phyloP scores from a whole-genome alignment of 306 rosid species.

The Sophora flavescens region DNA sequence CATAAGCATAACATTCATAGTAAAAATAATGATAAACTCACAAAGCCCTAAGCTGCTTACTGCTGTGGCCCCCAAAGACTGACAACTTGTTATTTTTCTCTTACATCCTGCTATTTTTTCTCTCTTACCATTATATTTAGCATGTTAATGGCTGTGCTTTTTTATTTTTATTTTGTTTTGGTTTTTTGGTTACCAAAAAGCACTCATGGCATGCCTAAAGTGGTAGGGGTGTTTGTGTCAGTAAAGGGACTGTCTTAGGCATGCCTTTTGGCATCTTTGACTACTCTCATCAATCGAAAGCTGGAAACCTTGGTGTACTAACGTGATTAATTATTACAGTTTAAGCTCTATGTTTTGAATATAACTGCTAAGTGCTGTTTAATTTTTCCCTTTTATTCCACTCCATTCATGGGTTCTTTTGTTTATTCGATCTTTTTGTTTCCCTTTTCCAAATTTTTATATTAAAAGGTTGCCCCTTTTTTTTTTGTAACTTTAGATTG shows the following conservation, averaged over 20 bases:
- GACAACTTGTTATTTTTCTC: neutral
- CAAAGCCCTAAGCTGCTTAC: slow-evolving; percentile 12
- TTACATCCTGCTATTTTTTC: neutral
- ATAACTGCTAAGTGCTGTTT: neutral
- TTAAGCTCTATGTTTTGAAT: slow-evolving; percentile 12
- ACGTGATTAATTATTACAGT: neutral
- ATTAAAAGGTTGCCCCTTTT: neutral
- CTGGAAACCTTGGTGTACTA: too few relatives aligned
- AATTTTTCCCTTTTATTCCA: neutral
- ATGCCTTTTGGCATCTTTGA: neutral
- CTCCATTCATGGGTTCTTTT: slow-evolving; percentile 8
- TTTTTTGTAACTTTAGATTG: neutral
- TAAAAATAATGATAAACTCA: neutral
- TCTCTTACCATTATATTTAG: neutral
- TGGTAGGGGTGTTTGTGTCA: too few relatives aligned
- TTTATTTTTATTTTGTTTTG: neutral
- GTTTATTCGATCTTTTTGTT: neutral
- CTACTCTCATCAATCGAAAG: too few relatives aligned
- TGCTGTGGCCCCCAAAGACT: neutral
- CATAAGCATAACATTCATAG: neutral
- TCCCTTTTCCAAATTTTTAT: neutral
- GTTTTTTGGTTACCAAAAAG: neutral
- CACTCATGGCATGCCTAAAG: neutral
- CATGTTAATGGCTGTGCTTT: neutral
- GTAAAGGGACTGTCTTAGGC: neutral